phyloP scores from a whole-genome alignment of 164 flowering plant species.

The Litsea cubeba region DNA sequence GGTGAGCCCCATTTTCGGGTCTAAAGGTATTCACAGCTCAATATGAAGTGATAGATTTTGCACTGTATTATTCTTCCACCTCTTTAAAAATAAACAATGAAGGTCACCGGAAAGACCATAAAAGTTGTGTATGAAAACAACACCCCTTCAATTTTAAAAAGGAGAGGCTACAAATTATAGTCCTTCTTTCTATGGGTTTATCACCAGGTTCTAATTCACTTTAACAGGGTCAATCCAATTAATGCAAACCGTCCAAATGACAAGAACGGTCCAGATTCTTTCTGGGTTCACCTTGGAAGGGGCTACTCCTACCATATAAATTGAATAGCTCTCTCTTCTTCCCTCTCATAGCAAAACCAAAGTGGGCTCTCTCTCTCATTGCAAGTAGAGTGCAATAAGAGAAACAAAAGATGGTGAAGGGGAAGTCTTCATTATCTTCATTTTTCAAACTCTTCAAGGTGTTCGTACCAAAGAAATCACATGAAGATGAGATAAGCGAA shows the following conservation, averaged over 20 bases:
- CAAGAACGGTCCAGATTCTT: not conserved
- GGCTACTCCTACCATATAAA: not conserved
- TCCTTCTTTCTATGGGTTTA: not conserved
- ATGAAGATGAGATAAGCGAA: not conserved
- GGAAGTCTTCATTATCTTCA: not conserved
- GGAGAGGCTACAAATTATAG: slow-evolving; percentile 3
- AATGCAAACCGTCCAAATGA: not conserved
- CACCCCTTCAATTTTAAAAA: not conserved
- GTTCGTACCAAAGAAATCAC: not conserved
- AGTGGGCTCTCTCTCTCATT: not conserved
- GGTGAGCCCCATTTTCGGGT: too few species aligned
- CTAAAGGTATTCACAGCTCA: too few species aligned
- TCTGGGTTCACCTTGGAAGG: not conserved
- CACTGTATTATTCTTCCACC: not conserved
- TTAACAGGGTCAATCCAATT: not conserved
- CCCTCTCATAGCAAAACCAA: not conserved
- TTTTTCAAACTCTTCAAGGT: not conserved
- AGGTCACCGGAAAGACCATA: not conserved
- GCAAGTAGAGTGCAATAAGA: not conserved
- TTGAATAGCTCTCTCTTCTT: not conserved
- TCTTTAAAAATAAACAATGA: too few species aligned
- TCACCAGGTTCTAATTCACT: not conserved
- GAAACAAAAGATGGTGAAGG: not conserved
- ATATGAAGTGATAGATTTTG: too few species aligned
- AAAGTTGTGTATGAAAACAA: not conserved